Conservation (phyloP, 805 yeast species). For the Teunomyces panamensis region DNA sequence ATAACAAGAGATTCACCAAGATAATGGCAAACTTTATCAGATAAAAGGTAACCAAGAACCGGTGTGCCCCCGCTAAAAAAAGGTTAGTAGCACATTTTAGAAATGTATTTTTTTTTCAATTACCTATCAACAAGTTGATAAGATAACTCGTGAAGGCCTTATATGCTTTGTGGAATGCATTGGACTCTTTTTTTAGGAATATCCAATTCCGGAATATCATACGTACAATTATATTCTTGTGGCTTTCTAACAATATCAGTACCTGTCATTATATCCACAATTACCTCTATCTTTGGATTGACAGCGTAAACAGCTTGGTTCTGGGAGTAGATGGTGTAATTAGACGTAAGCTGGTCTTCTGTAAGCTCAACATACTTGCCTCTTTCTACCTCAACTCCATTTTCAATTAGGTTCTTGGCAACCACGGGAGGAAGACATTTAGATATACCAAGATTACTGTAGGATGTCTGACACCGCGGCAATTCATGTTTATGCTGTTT, state of each 20-base stretch:
- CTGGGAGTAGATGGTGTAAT: conserved; percentile 35
- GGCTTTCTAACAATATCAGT: conserved; percentile 14
- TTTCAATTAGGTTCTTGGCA: conserved; percentile 43
- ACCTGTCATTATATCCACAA: conserved; percentile 14
- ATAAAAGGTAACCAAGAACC: not conserved
- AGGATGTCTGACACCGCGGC: conserved; percentile 31
- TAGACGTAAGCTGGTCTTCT: conserved; percentile 41
- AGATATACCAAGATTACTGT: conserved; percentile 37
- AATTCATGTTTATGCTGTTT: conserved; percentile 16
- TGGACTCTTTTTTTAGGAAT: not conserved
- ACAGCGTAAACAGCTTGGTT: conserved; percentile 15
- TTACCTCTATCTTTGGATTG: conserved; percentile 19
- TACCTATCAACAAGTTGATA: not conserved
- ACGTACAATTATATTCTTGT: conserved; percentile 37
- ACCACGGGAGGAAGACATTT: conserved; percentile 44
- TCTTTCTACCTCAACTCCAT: conserved; percentile 45
- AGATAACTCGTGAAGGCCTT: not conserved
- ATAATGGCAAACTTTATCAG: not conserved
- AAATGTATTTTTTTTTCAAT: not conserved
- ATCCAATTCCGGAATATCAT: conserved; percentile 12
- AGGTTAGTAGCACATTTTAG: not conserved
- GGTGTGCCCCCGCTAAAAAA: not conserved
- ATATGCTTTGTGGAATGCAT: not conserved
- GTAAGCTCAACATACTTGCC: conserved; percentile 52
- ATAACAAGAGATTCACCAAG: not conserved